Evolutionary conservation across 441 rosid species (phyloP).

Genomic region (Aquilaria agallochum): DNA sequence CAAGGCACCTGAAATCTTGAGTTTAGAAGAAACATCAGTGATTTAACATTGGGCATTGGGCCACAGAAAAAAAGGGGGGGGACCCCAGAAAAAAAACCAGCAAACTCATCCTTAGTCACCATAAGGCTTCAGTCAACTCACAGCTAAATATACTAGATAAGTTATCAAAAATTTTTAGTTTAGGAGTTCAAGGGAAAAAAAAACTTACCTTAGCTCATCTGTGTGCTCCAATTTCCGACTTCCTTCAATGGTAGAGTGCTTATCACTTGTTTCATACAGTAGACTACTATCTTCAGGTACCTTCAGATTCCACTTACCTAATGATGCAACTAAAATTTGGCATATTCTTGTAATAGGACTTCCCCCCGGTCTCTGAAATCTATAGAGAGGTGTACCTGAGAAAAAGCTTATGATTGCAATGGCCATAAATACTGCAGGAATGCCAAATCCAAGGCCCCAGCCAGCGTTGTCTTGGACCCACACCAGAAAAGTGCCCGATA

Average conservation of each 20-base stretch:
- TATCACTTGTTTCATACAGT: slow-evolving; percentile 40
- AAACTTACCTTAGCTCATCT: slow-evolving; percentile 41
- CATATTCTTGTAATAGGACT: slow-evolving; percentile 41
- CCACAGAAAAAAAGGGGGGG: background rate
- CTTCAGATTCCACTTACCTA: slow-evolving; percentile 39
- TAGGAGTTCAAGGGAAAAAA: background rate
- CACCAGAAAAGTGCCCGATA: slow-evolving; percentile 46
- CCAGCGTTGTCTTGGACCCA: slow-evolving; percentile 62
- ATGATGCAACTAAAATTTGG: slow-evolving; percentile 61
- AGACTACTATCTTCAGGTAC: slow-evolving; percentile 46
- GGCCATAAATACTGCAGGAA: slow-evolving; percentile 59
- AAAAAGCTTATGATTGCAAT: slow-evolving; percentile 53
- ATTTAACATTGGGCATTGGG: background rate
- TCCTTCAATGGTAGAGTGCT: slow-evolving; percentile 36
- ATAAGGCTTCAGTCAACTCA: background rate
- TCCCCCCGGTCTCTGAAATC: slow-evolving; percentile 46
- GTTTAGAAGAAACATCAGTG: background rate
- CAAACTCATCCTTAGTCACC: no score
- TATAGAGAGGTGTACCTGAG: slow-evolving; percentile 52
- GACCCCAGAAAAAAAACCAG: background rate
- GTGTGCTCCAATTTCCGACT: slow-evolving; percentile 55
- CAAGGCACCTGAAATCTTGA: slow-evolving; percentile 25
- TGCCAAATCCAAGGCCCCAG: slow-evolving; percentile 66
- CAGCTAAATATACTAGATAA: background rate
- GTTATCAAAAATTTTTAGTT: background rate